Evolutionary conservation across 148 eudicot species (phyloP), one percentile per base, ranked within the genome.

Genomic region (Dianthus caryophyllus): DNA sequence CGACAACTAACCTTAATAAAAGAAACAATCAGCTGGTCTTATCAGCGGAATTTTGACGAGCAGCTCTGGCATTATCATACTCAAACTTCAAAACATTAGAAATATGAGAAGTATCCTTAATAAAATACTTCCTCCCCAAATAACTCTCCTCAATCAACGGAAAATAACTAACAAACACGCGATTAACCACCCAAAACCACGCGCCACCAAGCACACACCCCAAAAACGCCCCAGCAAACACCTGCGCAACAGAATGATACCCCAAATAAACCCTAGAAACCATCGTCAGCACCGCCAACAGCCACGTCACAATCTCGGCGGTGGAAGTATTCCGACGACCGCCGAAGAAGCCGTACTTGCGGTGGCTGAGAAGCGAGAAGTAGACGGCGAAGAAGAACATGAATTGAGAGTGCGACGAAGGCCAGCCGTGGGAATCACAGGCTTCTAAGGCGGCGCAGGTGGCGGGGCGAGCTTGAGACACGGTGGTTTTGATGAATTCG

Each of bases 381-480:
- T 85, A 93, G 0, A 73, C 74, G 21, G 94, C 86, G 74, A 93
- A 87, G 72, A 93, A 93, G 83, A 93, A 87, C 88, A 85, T 87
- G 70, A 85, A 93, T 61, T 89, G 95, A 0, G 91, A 77, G 58
- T 93, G 98, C 69, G 91, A 85, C 0, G 98, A 93, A 1, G 98
- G 98, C 95, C 98, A 93, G 7, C 98, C 98, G 59, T 84, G 91
- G 2, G 98, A 93, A 51, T 93, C 98, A 66, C 98, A 93, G 61
- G 76, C 81, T 49, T 93, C 98, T 7, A 93, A 89, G 25, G 85
- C 72, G 2, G 74, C 74, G 65, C 98, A 93, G 1, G 96, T 89
- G 2, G 71, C 84, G 14, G 98, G 98, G 1, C 98, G 89, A 13
- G 95, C 81, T 38, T 93, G 91, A 16, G 84, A 79, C 39, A 93